phyloP scores from a whole-genome alignment of 768 basidiomycete genomes.

The Auricularia sp. region DNA sequence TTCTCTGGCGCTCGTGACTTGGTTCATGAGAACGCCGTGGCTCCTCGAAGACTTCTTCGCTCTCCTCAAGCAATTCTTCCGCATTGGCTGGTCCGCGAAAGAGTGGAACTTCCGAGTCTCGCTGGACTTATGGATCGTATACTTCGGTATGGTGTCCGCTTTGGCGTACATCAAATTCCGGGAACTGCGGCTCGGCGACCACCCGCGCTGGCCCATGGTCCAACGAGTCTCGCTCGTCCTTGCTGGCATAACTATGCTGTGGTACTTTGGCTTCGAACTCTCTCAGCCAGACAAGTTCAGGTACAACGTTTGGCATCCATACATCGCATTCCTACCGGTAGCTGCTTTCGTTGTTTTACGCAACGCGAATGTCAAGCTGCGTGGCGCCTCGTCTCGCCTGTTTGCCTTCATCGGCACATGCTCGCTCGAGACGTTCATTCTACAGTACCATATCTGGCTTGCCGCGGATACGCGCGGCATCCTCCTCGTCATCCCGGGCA shows the following conservation, averaged over 20 bases:
- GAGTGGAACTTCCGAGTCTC: constrained; percentile 88
- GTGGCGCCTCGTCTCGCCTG: constrained; percentile 54
- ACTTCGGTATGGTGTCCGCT: constrained; percentile 74
- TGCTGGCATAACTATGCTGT: constrained; percentile 47
- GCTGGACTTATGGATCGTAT: constrained; percentile 84
- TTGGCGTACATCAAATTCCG: constrained; percentile 65
- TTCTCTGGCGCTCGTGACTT: constrained; percentile 54
- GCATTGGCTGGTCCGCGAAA: constrained; percentile 70
- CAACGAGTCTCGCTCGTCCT: constrained; percentile 39
- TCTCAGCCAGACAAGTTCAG: constrained; percentile 66
- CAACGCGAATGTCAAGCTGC: constrained; percentile 60
- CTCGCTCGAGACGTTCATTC: constrained; percentile 85
- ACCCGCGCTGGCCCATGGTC: constrained; percentile 51
- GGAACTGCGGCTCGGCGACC: constrained; percentile 60
- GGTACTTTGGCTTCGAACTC: constrained; percentile 82
- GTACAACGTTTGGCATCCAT: constrained; percentile 82
- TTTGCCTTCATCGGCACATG: constrained; percentile 81
- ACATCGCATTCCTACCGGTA: constrained; percentile 73
- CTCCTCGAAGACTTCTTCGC: constrained; percentile 56
- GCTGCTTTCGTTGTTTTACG: constrained; percentile 65
- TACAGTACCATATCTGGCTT: constrained; percentile 84
- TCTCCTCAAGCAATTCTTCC: constrained; percentile 53
- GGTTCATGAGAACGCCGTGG: constrained; percentile 55
- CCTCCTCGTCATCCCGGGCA: constrained; percentile 68
- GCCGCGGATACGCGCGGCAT: constrained; percentile 78